Base-by-base conservation (phyloP, 2,329 filamentous ascomycete species). In the Teratosphaeria zuluensis region DNA sequence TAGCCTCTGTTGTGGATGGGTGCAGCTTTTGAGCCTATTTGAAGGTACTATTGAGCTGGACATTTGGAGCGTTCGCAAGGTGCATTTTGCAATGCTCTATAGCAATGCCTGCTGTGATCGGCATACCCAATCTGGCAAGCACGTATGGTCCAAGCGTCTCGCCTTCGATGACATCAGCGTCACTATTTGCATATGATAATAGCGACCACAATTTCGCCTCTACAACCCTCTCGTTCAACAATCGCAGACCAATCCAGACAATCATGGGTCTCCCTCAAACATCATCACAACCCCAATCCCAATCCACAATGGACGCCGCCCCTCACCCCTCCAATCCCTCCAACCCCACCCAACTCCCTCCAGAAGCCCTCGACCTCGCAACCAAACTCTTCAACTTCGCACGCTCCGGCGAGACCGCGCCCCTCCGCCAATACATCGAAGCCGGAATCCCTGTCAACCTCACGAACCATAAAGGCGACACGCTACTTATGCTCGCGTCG, bases 381-480 rank as follows among this genome's bases (percentile, higher is more conserved):
- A 76, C 78, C 9, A 81, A 81, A 62, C 81, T 89, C 74, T 90
- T 87, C 73, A 80, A 88, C 64, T 80, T 84, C 31, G 86, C 87
- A 1, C 80, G 87, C 33, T 69, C 73, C 24, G 87, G 86, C 58
- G 75, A 85, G 54, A 75, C 80, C 2, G 69, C 79, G 4, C 71
- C 83, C 12, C 81, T 90, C n/a, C 69, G 78, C 51, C 80, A 85
- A 70, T 87, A 87, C 54, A 71, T 90, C 42, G 76, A 79, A 1
- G 83, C 82, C 1, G 86, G 87, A 1, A 75, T 90, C 30, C 86
- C 86, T 0, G 76, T 81, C 1, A 89, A 89, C 66, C 76, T 90
- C 71, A 88, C 85, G 24, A 89, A 90, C 66, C 81, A 86, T 55
- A 86, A 87, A 63, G 87, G 87, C 54, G 86, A 90, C 69, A 88